Conservation (phyloP, 306 rosid species). For the Lotus japonicus region DNA sequence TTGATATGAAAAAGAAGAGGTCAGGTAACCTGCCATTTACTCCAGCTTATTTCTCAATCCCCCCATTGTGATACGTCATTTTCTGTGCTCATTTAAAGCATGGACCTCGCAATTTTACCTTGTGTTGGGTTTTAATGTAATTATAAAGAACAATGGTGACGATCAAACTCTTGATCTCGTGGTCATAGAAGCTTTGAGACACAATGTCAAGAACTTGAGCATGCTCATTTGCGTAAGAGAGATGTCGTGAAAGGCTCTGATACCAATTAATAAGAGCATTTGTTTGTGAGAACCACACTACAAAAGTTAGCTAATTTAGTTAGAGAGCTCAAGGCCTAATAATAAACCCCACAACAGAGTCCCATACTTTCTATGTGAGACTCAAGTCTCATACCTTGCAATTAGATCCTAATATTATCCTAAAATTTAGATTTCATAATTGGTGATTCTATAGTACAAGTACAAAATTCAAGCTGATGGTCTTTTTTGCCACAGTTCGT, state of each 20-base stretch:
- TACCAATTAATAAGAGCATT: no score
- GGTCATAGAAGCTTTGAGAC: not conserved
- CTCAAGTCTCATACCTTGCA: no score
- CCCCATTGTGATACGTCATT: not conserved
- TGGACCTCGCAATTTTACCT: not conserved
- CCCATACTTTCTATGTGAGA: no score
- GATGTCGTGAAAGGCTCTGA: no score
- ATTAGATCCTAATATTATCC: no score
- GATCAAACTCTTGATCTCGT: not conserved
- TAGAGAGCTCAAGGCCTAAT: no score
- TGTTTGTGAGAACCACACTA: no score
- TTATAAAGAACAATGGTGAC: not conserved
- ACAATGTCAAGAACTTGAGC: not conserved
- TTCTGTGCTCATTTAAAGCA: not conserved
- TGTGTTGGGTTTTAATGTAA: not conserved
- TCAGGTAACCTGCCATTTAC: constrained; percentile 45
- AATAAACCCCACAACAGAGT: no score
- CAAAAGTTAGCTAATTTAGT: no score
- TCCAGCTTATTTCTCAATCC: no score
- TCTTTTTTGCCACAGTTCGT: not conserved
- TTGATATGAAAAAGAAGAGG: constrained; percentile 38
- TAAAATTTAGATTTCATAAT: not conserved
- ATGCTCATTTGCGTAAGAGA: no score
- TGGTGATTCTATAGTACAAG: not conserved
- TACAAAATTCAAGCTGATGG: not conserved